A percentile compares a stretch with the other conserved stretches of the same genome.
Conservation (phyloP, 2,329 filamentous ascomycete species). For the Trichoderma sp. region DNA sequence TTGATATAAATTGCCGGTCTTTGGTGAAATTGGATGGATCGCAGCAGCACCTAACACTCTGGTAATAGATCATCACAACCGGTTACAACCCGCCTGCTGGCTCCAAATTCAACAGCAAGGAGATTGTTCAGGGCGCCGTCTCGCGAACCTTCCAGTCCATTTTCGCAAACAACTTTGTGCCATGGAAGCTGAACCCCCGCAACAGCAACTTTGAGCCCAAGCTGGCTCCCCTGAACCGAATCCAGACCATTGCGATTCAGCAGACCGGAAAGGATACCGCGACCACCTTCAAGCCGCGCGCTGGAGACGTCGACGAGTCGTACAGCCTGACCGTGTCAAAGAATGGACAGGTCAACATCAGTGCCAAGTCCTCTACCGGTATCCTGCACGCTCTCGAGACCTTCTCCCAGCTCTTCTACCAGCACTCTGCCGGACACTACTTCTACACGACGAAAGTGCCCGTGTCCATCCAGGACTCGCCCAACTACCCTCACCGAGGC, state of each 20-base stretch:
- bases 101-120: conserved; percentile 48
- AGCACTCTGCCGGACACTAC: conserved; percentile 58
- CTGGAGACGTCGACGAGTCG: conserved; percentile 71
- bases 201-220: conserved; percentile 66
- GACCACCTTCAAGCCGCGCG: conserved; percentile 60
- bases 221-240: conserved; percentile 42
- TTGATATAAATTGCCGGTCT: neutral
- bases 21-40: neutral
- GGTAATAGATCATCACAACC: conserved; percentile 50
- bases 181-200: conserved; percentile 74
- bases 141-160: conserved; percentile 63
- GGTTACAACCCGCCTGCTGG: conserved; percentile 46
- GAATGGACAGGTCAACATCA: conserved; percentile 62
- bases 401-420: conserved; percentile 78
- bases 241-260: conserved; percentile 65
- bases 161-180: conserved; percentile 69
- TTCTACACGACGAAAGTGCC: conserved; percentile 74
- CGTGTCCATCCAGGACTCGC: conserved; percentile 68
- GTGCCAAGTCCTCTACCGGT: conserved; percentile 66
- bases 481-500: conserved; percentile 77
- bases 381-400: conserved; percentile 71
- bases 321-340: conserved; percentile 66
- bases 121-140: conserved; percentile 59
- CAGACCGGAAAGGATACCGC: conserved; percentile 58
- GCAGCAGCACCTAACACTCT: neutral